Conservation (phyloP, 257 asterid species). For the Vinca minor region DNA sequence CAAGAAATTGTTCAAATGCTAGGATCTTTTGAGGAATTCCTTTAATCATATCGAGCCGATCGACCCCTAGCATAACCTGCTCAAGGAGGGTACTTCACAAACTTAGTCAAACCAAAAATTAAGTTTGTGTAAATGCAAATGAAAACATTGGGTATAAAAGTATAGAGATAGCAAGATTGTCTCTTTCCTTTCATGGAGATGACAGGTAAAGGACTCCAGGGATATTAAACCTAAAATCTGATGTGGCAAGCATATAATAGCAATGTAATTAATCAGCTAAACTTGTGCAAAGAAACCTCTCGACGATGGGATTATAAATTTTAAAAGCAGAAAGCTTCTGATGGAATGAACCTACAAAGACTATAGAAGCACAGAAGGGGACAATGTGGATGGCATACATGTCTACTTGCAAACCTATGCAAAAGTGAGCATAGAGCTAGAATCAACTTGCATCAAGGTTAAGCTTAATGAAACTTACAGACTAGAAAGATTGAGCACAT, state of each 20-base stretch:
- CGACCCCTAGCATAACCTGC: constrained; percentile 94
- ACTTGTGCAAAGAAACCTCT: no score
- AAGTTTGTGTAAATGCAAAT: neutral
- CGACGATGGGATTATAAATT: neutral
- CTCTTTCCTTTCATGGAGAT: neutral
- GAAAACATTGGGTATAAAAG: neutral
- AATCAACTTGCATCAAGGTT: neutral
- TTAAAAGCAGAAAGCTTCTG: neutral
- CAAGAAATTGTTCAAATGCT: constrained; percentile 90
- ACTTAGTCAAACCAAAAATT: neutral
- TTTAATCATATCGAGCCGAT: constrained; percentile 94
- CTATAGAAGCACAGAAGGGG: neutral
- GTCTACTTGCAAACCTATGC: neutral
- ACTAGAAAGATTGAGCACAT: neutral
- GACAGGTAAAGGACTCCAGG: neutral
- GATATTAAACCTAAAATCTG: neutral
- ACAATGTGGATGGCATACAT: no score
- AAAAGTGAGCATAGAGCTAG: neutral
- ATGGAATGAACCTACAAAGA: neutral
- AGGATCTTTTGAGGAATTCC: constrained; percentile 92
- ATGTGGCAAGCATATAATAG: neutral
- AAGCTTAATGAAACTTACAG: neutral
- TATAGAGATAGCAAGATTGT: neutral
- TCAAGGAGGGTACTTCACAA: neutral
- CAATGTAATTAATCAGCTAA: neutral